These are phyloP conservation scores for Lanmaoa pseudosensibilis DNA, from an alignment of 768 basidiomycete genomes.

Conservation along the genomic window DNA sequence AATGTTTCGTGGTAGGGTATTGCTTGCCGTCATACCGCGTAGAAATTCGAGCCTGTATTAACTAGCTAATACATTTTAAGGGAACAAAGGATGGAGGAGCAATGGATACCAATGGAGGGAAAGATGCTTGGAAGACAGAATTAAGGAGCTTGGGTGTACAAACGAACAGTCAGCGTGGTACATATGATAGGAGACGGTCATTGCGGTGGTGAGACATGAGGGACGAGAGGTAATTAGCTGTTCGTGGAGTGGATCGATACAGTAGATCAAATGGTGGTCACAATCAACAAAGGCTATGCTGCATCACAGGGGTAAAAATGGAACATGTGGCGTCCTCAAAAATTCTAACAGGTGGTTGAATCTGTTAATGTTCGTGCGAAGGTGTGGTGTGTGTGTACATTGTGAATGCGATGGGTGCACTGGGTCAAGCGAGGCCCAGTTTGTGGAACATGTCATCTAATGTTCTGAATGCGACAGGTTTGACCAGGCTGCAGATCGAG, in stretches of 20 bases:
- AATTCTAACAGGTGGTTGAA: slow-evolving; percentile 8
- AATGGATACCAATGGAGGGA: not conserved
- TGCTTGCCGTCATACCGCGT: not conserved
- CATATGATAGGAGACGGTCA: not conserved
- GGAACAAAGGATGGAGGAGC: not conserved
- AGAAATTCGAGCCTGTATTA: not conserved
- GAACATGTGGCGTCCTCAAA: not conserved
- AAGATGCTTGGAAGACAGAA: not conserved
- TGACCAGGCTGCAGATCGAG: slow-evolving; percentile 65
- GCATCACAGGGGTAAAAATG: not conserved
- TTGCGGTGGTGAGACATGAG: not conserved
- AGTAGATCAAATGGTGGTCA: slow-evolving; percentile 5
- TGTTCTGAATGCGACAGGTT: slow-evolving; percentile 93
- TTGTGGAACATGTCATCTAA: slow-evolving; percentile 81
- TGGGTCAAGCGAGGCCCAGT: slow-evolving; percentile 51
- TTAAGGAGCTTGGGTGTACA: not conserved
- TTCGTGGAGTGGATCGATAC: slow-evolving; percentile 7
- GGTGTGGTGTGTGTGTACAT: slow-evolving; percentile 7
- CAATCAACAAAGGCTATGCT: slow-evolving; percentile 8
- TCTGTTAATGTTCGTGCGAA: slow-evolving; percentile 14
- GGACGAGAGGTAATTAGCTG: not conserved
- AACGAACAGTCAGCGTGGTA: not conserved
- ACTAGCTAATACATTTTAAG: slow-evolving; percentile 15
- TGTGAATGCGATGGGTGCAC: slow-evolving; percentile 9
- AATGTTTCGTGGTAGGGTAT: not conserved